These are phyloP conservation scores for Blastobotrys persicus DNA, from an alignment of 1,139 yeast species.

Conservation along the genomic window DNA sequence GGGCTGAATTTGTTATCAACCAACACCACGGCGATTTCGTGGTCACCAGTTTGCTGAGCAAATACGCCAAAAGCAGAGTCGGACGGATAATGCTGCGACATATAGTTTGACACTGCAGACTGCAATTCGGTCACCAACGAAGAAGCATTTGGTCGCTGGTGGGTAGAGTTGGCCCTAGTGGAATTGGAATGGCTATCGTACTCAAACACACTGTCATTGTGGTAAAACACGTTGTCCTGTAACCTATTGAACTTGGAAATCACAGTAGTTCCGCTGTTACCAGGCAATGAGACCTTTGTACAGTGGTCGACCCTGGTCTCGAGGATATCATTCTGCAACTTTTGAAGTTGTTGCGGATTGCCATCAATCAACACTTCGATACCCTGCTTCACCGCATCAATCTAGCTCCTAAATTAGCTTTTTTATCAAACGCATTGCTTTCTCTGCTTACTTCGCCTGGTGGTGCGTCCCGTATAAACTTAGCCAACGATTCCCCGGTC, in stretches of 20 bases:
- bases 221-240: conserved; percentile 44
- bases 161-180: conserved; percentile 51
- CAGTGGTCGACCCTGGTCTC: conserved; percentile 46
- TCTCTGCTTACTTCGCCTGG: conserved; percentile 47
- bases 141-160: background rate
- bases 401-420: conserved; percentile 6
- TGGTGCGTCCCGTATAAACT: conserved; percentile 51
- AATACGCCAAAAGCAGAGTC: conserved; percentile 47
- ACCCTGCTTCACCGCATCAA: conserved; percentile 20
- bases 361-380: conserved; percentile 39
- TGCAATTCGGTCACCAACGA: conserved; percentile 20
- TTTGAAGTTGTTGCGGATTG: conserved; percentile 31
- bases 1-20: conserved; percentile 74
- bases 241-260: conserved; percentile 48
- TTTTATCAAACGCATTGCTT: background rate
- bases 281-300: conserved; percentile 40
- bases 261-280: conserved; percentile 34
- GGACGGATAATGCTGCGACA: conserved; percentile 46
- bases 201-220: conserved; percentile 51
- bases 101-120: conserved; percentile 32
- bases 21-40: conserved; percentile 48
- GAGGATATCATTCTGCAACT: conserved; percentile 40
- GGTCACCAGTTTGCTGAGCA: conserved; percentile 48
- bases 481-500: conserved; percentile 31
- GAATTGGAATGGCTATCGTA: conserved; percentile 54